Evolutionary conservation across 2,329 filamentous ascomycete genomes (phyloP), one percentile per base, ranked within the genome.

Genomic region (Fusarium marasasianum): DNA sequence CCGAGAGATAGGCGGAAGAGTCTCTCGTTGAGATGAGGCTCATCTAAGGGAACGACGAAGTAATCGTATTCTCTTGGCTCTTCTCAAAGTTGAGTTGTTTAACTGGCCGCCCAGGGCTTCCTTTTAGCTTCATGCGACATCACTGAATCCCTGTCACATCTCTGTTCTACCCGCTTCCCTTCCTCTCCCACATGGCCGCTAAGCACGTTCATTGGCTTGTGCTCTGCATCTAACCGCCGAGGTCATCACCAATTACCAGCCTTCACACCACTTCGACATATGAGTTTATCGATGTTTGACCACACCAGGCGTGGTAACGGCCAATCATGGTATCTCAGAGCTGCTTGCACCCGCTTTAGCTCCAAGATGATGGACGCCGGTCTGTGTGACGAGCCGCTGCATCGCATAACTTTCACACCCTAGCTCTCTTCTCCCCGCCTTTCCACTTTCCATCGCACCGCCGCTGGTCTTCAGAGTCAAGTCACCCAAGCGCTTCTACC

Each of bases 141-240:
- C 47, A 59, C 57, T 48, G 18, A n/a, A 71, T 35, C 68, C 68
- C 67, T 74, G 60, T 29, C 47, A 44, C 38, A 55, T 68, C 44
- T 67, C 40, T 47, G 33, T 40, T 61, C 62, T 74, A 64, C 67
- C 71, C 71, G 56, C 67, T 65, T 51, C 58, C 57, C 63, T 54
- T 62, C 57, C 57, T 66, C 57, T 70, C 57, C 47, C 40, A 63
- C 64, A 66, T 66, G 55, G 63, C 51, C 59, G 79, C 75, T 63
- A 76, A 76, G 76, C 44, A 51, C 54, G 61, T 63, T 80, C 66
- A 84, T 85, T 84, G 83, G 83, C 66, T 69, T 35, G 48, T 58
- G 57, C 56, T 67, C 47, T 63, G 47, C 69, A 76, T 81, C 77
- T 84, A 85, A 79, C 84, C 84, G 84, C 84, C 83, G 80, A 80